Evolutionary conservation across 2,329 filamentous ascomycete species (phyloP).

Genomic region (Teratosphaeria viscida): DNA sequence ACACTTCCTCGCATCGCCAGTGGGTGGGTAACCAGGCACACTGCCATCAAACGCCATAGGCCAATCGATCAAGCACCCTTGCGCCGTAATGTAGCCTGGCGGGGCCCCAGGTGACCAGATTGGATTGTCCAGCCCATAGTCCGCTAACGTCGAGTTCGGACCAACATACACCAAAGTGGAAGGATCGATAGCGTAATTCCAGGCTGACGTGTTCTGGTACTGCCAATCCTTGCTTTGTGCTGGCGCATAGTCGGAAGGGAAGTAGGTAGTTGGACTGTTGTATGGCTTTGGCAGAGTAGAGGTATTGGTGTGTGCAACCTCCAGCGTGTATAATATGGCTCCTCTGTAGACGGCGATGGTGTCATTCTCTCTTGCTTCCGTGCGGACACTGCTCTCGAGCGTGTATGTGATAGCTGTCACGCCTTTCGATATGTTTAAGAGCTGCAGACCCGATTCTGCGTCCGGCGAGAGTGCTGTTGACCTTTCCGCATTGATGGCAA

Average conservation of each 20-base stretch:
- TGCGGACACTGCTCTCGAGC: conserved; percentile 24
- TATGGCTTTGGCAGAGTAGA: conserved; percentile 13
- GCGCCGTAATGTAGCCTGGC: conserved; percentile 23
- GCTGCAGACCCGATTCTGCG: conserved; percentile 28
- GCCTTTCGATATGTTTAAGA: conserved; percentile 26
- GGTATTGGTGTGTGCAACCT: conserved; percentile 17
- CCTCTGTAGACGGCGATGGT: conserved; percentile 28
- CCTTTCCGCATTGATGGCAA: not conserved
- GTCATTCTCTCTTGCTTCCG: conserved; percentile 31
- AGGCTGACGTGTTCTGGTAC: conserved; percentile 22
- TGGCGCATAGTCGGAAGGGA: conserved; percentile 11
- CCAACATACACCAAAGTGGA: conserved; percentile 15
- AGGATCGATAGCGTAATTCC: conserved; percentile 30
- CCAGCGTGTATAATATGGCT: conserved; percentile 29
- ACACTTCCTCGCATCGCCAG: conserved; percentile 16
- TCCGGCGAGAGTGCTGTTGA: conserved; percentile 22
- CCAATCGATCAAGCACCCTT: conserved; percentile 28
- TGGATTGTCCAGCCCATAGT: conserved; percentile 19
- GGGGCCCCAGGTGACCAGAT: conserved; percentile 25
- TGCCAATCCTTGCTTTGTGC: conserved; percentile 19
- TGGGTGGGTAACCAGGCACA: conserved; percentile 23
- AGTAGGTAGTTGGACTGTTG: conserved; percentile 4
- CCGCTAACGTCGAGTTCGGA: conserved; percentile 1
- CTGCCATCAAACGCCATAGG: conserved; percentile 16
- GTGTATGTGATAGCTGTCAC: conserved; percentile 25